Evolutionary conservation across 768 basidiomycete species (phyloP).

Genomic region (Rhizopogon salebrosus): DNA sequence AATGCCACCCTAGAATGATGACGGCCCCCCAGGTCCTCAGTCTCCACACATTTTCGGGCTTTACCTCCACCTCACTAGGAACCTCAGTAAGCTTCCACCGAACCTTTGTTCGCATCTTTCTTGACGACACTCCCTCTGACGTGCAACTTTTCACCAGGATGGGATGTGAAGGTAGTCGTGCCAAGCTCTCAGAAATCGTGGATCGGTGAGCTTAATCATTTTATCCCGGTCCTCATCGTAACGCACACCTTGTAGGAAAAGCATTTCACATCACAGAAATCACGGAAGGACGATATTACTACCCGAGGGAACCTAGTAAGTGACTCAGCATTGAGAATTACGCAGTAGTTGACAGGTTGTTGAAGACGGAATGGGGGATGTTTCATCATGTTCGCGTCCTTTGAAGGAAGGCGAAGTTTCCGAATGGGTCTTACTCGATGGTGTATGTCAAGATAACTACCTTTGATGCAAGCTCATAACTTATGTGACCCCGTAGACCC

Average conservation of each 20-base stretch:
- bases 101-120: constrained; percentile 2
- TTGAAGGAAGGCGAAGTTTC: constrained; percentile 71
- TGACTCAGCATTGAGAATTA: background rate
- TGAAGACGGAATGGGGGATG: constrained; percentile 66
- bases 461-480: background rate
- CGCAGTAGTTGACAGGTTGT: background rate
- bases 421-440: constrained; percentile 91
- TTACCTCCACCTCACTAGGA: constrained; percentile 52
- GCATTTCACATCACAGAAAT: constrained; percentile 77
- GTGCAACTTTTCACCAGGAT: constrained; percentile 37
- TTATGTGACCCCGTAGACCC: constrained; percentile 48
- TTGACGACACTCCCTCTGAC: background rate
- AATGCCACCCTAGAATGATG: constrained; percentile 59
- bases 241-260: constrained; percentile 46
- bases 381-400: constrained; percentile 52
- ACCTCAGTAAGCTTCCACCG: constrained; percentile 44
- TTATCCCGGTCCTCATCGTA: background rate
- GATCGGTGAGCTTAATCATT: constrained; percentile 53
- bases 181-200: constrained; percentile 83
- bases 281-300: constrained; percentile 68
- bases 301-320: constrained; percentile 56
- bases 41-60: constrained; percentile 77
- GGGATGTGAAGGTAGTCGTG: constrained; percentile 76
- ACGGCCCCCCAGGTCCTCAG: constrained; percentile 69
- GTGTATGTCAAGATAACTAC: constrained; percentile 40